Evolutionary conservation across 2,329 filamentous ascomycete genomes (phyloP).

Genomic region (Diaporthe citriasiana): DNA sequence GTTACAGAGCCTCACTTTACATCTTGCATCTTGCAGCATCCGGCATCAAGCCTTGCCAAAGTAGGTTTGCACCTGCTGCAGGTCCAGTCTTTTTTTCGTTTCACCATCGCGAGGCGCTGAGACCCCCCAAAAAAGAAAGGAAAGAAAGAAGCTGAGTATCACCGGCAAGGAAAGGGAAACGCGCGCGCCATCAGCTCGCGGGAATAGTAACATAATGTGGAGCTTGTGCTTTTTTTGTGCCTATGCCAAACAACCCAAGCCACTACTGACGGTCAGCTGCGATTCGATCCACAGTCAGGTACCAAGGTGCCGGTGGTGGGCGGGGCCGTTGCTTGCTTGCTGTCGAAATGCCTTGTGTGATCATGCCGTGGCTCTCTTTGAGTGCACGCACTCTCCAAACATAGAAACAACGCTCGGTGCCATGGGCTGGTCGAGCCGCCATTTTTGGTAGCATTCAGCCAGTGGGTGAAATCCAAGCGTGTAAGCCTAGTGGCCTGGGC

Average conservation of each 20-base stretch:
- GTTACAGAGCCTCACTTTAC: constrained; percentile 32
- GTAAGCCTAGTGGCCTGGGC: constrained; percentile 31
- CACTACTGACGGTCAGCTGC: constrained; percentile 16
- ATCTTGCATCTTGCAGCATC: constrained; percentile 29
- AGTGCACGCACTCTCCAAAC: constrained; percentile 30
- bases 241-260: constrained; percentile 27
- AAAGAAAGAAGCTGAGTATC: constrained; percentile 3
- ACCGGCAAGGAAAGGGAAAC: neutral
- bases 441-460: constrained; percentile 2
- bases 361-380: constrained; percentile 8
- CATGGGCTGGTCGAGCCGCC: constrained; percentile 8
- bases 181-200: constrained; percentile 20
- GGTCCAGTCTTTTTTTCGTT: constrained; percentile 35
- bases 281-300: constrained; percentile 23
- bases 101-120: constrained; percentile 36
- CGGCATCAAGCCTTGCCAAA: constrained; percentile 22
- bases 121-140: neutral
- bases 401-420: constrained; percentile 29
- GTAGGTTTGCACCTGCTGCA: constrained; percentile 32
- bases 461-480: constrained; percentile 12
- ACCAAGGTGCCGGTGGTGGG: constrained; percentile 17
- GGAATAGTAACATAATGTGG: constrained; percentile 26
- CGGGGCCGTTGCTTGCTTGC: constrained; percentile 32
- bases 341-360: constrained; percentile 24
- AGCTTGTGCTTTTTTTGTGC: constrained; percentile 31